Conservation (phyloP, 495 filamentous ascomycete species). For the Cenococcum geophilum region DNA sequence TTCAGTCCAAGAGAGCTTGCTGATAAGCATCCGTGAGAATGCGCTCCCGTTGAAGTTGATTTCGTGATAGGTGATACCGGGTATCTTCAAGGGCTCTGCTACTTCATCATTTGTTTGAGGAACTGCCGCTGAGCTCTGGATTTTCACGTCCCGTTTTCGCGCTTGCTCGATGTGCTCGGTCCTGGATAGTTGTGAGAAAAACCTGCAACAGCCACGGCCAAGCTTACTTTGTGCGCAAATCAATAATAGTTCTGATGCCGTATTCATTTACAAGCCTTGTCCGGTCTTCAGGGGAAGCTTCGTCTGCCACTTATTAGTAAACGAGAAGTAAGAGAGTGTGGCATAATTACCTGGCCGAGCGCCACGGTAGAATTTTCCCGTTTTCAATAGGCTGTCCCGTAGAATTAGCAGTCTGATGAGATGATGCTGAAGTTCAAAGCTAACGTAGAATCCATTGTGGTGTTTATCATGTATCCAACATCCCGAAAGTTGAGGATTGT, state of each 20-base stretch:
- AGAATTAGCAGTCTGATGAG: slow-evolving; percentile 1
- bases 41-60: slow-evolving; percentile 68
- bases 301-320: slow-evolving; percentile 45
- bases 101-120: slow-evolving; percentile 43
- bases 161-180: slow-evolving; percentile 68
- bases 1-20: slow-evolving; percentile 61
- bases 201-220: not conserved
- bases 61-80: slow-evolving; percentile 51
- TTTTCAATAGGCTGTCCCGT: slow-evolving; percentile 50
- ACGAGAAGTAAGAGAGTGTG: slow-evolving; percentile 18
- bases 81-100: slow-evolving; percentile 49
- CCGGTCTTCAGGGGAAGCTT: slow-evolving; percentile 61
- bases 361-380: slow-evolving; percentile 67
- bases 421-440: slow-evolving; percentile 16
- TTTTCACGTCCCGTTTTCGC: slow-evolving; percentile 52
- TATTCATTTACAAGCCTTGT: slow-evolving; percentile 53
- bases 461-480: slow-evolving; percentile 69
- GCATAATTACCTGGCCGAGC: slow-evolving; percentile 54
- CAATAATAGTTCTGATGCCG: slow-evolving; percentile 64
- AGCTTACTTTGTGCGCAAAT: slow-evolving; percentile 65
- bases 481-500: slow-evolving; percentile 79
- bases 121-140: slow-evolving; percentile 36
- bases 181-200: slow-evolving; percentile 35
- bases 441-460: slow-evolving; percentile 49
- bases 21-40: slow-evolving; percentile 63